Conservation (phyloP, 1,284 basidiomycete species). For the Sanghuangporus weigelae region DNA sequence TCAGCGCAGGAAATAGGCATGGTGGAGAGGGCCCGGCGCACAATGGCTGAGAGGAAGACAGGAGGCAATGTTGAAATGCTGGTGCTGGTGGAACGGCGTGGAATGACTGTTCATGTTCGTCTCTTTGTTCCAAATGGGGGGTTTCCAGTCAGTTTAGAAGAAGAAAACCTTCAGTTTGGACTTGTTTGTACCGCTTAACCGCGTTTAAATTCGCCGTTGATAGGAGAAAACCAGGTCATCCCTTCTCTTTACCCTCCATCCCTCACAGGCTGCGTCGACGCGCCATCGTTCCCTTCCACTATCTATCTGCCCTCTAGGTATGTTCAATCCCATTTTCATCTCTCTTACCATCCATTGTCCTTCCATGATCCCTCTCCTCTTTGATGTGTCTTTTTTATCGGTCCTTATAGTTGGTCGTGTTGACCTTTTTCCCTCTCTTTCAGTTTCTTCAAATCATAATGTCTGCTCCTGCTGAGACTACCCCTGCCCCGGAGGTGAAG, state of each 20-base stretch:
- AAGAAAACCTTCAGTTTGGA: neutral
- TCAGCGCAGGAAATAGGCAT: neutral
- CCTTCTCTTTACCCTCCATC: slow-evolving; percentile 36
- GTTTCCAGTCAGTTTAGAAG: neutral
- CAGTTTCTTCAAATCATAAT: slow-evolving; percentile 61
- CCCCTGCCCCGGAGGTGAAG: slow-evolving; percentile 28
- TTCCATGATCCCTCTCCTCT: neutral
- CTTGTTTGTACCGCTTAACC: slow-evolving; percentile 6
- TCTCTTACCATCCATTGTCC: slow-evolving; percentile 17
- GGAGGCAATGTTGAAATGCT: no score
- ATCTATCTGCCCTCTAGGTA: slow-evolving; percentile 20
- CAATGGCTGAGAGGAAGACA: neutral
- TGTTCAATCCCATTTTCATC: slow-evolving; percentile 18
- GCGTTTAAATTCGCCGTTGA: slow-evolving; percentile 5
- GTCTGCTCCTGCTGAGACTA: slow-evolving; percentile 61
- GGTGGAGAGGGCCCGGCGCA: neutral
- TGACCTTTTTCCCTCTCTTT: slow-evolving; percentile 17
- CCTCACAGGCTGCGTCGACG: slow-evolving; percentile 46
- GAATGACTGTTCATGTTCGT: neutral
- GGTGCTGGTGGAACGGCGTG: neutral
- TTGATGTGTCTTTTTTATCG: slow-evolving; percentile 20
- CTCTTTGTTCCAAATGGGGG: slow-evolving; percentile 1
- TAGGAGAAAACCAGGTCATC: slow-evolving; percentile 29
- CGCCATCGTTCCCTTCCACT: slow-evolving; percentile 30
- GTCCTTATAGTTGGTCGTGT: neutral